Base-by-base conservation (phyloP, 2,329 filamentous ascomycete genomes). In the Alternaria sp. region DNA sequence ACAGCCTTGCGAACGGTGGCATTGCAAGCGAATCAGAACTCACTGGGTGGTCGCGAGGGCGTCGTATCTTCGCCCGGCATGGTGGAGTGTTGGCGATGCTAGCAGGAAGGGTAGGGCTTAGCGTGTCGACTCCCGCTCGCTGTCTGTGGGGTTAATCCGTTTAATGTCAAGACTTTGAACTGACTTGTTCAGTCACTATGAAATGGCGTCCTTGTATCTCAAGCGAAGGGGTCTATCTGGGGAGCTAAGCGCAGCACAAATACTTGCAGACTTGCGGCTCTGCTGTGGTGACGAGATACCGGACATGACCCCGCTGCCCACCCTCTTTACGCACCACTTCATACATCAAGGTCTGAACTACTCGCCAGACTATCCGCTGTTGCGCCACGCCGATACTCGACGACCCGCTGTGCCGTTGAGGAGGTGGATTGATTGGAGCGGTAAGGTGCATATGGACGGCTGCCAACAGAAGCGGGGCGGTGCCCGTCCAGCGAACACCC, bases 21-120 rank as follows among this genome's bases (percentile, higher is more conserved):
- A 17, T 30, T 23, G 40, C 44, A 57, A 17, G 59, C 66, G 59
- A 68, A 64, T 63, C 62, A 67, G 23, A 30, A 70, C 68, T 68
- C 61, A 70, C 64, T 55, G 57, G 55, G 40, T 32, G 45, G 51
- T 57, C 21, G 55, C 59, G 57, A 61, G 43, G 53, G 53, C 40
- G 55, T 49, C 40, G 32, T 51, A 25, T 13, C 49, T 51, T 55
- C 52, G 59, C 46, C 52, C 52, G 43, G 46, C 56, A 65, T 59
- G 47, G 45, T 50, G 50, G 51, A 21, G 43, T 44, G 28, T 32
- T 61, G 53, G 49, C 36, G 36, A 57, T 59, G 45, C 46, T 49
- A 58, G 45, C 44, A 54, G n/a, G 43, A 49, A 61, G 62, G 56
- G 57, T 59, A 65, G 46, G 64, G 65, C 62, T 65, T 67, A 65